Percentiles rank a stretch among this genome's conserved stretches.
Conservation (phyloP, 1,139 yeast genomes). For the Debaryomycetaceae sp. region DNA sequence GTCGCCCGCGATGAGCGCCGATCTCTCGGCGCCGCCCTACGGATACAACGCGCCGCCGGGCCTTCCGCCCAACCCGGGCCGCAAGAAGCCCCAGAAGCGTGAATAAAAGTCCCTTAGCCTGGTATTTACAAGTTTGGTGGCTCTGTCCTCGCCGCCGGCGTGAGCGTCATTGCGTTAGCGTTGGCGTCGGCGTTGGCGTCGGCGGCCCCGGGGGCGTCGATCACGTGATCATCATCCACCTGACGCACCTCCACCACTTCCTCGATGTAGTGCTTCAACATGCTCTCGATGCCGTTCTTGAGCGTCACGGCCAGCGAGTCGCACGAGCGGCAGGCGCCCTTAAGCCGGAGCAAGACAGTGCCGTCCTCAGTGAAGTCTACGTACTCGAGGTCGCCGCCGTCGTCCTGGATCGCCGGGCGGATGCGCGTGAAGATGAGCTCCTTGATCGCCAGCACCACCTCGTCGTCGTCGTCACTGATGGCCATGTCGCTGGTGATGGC, state of each 20-base stretch:
- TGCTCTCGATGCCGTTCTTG: conserved; percentile 76
- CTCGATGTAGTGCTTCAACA: conserved; percentile 77
- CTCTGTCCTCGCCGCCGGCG: conserved; percentile 19
- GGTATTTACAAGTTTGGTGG: conserved; percentile 43
- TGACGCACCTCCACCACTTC: conserved; percentile 70
- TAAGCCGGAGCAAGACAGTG: conserved; percentile 58
- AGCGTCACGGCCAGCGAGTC: conserved; percentile 72
- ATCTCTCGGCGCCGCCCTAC: too few species aligned
- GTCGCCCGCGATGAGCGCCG: too few species aligned
- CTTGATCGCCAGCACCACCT: conserved; percentile 84
- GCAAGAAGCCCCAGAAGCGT: too few species aligned
- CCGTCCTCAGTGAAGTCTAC: conserved; percentile 64
- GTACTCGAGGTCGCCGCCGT: conserved; percentile 80
- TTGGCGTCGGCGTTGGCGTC: too few species aligned
- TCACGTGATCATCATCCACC: conserved; percentile 32
- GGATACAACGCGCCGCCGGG: too few species aligned
- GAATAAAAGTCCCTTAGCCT: too few species aligned
- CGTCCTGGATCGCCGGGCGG: conserved; percentile 89
- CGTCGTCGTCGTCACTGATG: conserved; percentile 60
- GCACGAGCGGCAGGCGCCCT: conserved; percentile 80
- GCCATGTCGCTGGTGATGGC: conserved; percentile 29
- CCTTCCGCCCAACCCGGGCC: too few species aligned
- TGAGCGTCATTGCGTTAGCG: too few species aligned
- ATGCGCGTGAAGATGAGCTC: conserved; percentile 91
- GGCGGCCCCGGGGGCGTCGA: too few species aligned